These are phyloP conservation scores for Mycena galericulata DNA, from an alignment of 768 basidiomycete species.

Conservation along the genomic window DNA sequence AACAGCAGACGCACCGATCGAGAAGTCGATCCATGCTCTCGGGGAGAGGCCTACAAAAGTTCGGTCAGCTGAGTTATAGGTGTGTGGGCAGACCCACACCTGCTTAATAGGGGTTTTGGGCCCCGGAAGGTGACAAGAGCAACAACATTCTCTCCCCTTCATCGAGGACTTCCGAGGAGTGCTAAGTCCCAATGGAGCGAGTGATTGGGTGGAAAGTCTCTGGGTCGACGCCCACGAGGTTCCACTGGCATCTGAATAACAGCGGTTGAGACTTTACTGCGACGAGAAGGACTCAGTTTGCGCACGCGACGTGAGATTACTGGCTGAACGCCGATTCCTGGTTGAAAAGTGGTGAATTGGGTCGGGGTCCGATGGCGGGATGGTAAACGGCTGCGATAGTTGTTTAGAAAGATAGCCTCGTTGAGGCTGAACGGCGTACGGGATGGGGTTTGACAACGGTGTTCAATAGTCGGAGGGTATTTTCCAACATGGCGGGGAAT, in stretches of 20 bases:
- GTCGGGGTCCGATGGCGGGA: conserved; percentile 34
- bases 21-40: neutral
- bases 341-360: conserved; percentile 32
- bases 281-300: too few relatives aligned
- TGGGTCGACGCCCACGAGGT: conserved; percentile 23
- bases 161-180: conserved; percentile 26
- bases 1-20: conserved; percentile 16
- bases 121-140: conserved; percentile 19
- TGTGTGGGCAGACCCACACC: neutral
- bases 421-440: neutral
- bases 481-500: conserved; percentile 21
- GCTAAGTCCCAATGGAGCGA: neutral
- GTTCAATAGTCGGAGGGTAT: conserved; percentile 17
- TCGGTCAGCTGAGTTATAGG: neutral
- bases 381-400: conserved; percentile 25
- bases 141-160: conserved; percentile 1
- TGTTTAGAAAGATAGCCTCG: too few relatives aligned
- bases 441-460: conserved; percentile 22
- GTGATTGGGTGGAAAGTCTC: neutral
- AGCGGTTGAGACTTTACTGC: neutral
- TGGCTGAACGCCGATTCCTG: conserved; percentile 21
- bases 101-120: neutral
- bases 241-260: conserved; percentile 22
- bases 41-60: neutral
- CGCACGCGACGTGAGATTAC: conserved; percentile 25